Base-by-base conservation (phyloP, 148 eudicot genomes). In the Camellia lanceoleosa region DNA sequence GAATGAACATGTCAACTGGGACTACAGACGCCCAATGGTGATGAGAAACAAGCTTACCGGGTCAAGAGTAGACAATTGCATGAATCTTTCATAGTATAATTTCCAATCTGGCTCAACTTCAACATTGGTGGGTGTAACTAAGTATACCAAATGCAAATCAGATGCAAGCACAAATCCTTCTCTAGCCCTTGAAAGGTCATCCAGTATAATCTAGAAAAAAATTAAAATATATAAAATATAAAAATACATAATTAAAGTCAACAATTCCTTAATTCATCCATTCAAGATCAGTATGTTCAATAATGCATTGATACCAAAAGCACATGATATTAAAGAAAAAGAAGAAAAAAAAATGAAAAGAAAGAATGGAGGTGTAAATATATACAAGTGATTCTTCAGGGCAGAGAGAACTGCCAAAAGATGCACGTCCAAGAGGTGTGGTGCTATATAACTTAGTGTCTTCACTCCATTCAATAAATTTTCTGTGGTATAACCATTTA, bases 91-190 rank as follows among this genome's bases (percentile, higher is more conserved):
- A 87, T 97, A 97, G 82, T 86, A 94, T 20, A 94, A 77, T 83
- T 97, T 97, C 99, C 99, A 97, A 76, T 97, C 98, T n/a, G 99
- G 99, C 86, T 97, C 97, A 83, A 97, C 96, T 74, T 91, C 99
- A 82, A 94, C 99, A 89, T 94, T 97, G 71, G 87, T 92, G 68
- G 99, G 99, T 78, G 99, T 97, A 59, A 92, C 94, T 65, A 97
- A 87, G 85, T 94, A 97, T 67, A 97, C 99, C 82, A 97, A 80
- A 89, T 97, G 99, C 90, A 97, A 76, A 90, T 97, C 99, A 83
- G 99, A 97, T 80, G 99, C 98, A 49, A 97, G 89, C 83, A 97
- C 98, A 88, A 97, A 94, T 67, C 97, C 98, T 89, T 94, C 97
- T 87, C 99, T 87, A 79, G 99, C 99, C 85, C 99, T 89, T 79